Evolutionary conservation across 441 rosid genomes (phyloP).

Genomic region (Theobroma grandiflorum): DNA sequence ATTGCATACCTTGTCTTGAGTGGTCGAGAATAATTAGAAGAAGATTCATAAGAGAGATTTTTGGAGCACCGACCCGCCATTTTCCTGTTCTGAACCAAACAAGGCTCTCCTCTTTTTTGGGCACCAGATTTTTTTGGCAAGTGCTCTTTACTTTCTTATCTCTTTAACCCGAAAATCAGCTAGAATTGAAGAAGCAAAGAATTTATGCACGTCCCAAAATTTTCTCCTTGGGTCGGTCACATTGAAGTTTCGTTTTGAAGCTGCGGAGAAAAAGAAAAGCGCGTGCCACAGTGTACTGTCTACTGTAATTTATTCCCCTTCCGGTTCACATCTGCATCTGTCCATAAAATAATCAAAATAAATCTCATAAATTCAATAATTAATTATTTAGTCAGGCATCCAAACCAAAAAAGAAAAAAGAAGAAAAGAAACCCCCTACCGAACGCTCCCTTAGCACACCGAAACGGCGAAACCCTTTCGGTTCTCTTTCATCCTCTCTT

Average conservation of each 20-base stretch:
- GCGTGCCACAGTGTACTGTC: neutral
- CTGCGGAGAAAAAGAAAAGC: neutral
- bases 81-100: neutral
- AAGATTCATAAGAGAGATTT: neutral
- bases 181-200: neutral
- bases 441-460: constrained; percentile 20
- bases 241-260: neutral
- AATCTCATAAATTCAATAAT: neutral
- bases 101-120: neutral
- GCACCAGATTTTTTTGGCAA: too few relatives aligned
- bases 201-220: neutral
- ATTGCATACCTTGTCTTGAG: neutral
- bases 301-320: neutral
- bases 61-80: neutral
- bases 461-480: constrained; percentile 1
- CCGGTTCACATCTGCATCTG: neutral
- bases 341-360: neutral
- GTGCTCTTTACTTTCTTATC: too few relatives aligned
- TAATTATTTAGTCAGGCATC: neutral
- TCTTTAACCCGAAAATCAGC: too few relatives aligned
- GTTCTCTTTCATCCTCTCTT: neutral
- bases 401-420: neutral
- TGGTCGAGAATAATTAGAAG: neutral
- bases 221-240: neutral
- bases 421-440: too few relatives aligned